Evolutionary conservation across 1,139 yeast species (phyloP).

Genomic region (Candida freyschussii): DNA sequence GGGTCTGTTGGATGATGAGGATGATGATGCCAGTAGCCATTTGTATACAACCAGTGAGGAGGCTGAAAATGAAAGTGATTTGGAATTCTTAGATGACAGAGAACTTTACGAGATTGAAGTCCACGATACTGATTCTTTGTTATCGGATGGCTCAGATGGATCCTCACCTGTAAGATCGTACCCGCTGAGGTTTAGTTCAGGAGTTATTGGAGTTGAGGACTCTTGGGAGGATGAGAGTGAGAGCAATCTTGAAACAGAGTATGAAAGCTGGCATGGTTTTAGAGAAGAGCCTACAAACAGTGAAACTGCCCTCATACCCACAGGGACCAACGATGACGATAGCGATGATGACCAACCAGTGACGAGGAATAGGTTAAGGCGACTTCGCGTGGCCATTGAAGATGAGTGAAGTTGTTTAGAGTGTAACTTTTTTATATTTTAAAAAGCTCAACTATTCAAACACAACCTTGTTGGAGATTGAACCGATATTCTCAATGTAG

Average conservation of each 20-base stretch:
- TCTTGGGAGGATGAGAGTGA: background rate
- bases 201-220: background rate
- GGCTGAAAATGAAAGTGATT: constrained; percentile 5
- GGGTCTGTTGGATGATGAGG: constrained; percentile 6
- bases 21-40: constrained; percentile 4
- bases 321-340: background rate
- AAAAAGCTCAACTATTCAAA: too few relatives aligned
- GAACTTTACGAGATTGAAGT: constrained; percentile 4
- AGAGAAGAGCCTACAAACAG: background rate
- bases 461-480: constrained; percentile 36
- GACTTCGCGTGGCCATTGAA: too few relatives aligned
- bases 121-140: constrained; percentile 4
- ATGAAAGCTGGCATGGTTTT: constrained; percentile 2
- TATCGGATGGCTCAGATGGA: background rate
- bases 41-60: constrained; percentile 1
- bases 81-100: constrained; percentile 14
- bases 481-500: constrained; percentile 39
- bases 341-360: background rate
- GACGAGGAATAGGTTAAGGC: background rate
- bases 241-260: background rate
- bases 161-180: constrained; percentile 7
- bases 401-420: too few relatives aligned
- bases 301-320: background rate
- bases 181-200: background rate
- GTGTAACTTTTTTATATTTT: too few relatives aligned